Evolutionary conservation across 2,329 filamentous ascomycete genomes (phyloP), one percentile per base, ranked within the genome.

Genomic region (Botrytis tulipae): DNA sequence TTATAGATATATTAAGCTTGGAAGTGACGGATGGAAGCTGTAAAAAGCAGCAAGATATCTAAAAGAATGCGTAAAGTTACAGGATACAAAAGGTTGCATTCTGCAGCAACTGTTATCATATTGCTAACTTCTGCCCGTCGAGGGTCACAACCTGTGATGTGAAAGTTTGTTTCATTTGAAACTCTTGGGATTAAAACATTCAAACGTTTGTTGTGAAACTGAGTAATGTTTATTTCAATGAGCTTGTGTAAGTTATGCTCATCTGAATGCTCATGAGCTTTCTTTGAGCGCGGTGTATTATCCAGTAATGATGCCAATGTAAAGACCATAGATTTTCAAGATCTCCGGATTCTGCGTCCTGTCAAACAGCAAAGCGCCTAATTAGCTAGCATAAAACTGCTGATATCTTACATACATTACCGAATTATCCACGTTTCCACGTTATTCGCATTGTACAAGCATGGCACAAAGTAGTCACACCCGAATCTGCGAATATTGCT

Each of bases 121-220:
- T 44, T 37, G 16, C 37, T 4, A 18, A 10, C 7, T 63, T 20
- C 61, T 44, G 18, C 37, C 8, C 14, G 5, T 29, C 8, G 37
- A 8, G 16, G 3, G 25, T 16, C 25, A 20, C 57, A 63, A 9
- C 16, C 42, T 29, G 14, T n/a, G 16, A 20, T 20, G 16, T 29
- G 37, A 44, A 18, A 3, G 29, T 42, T 4, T 12, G 9, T 7
- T 20, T n/a, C 25, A 44, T n/a, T 25, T 1, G 18, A 42, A 29
- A 2, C 2, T 8, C 25, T 10, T 63, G 22, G n/a, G 6, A 57
- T 25, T 2, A 20, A 3, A 59, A 22, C 0, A 3, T 32, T 4
- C 16, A 8, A 18, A 9, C 29, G 0, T 18, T 8, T 29, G 0
- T 4, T 29, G n/a, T 29, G 14, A 57, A 0, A 4, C 14, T 3